Evolutionary conservation across 148 eudicot species (phyloP), one percentile per base, ranked within the genome.

Genomic region (Heliamphora exappendiculata): DNA sequence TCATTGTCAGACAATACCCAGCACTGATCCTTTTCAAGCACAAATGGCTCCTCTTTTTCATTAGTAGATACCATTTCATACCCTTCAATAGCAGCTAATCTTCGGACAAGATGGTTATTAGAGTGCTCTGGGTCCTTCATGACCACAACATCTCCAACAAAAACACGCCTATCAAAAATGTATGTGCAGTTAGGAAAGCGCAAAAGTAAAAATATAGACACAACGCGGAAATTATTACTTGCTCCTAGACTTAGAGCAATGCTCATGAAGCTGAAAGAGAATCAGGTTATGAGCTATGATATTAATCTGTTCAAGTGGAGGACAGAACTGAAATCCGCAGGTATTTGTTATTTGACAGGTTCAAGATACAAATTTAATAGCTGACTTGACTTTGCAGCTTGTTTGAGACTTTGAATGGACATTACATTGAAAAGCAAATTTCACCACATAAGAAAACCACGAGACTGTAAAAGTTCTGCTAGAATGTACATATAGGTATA

Each of bases 1-100:
- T 88, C 91, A 81, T 95, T 95, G 82, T 95, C 98, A 19, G 96
- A 82, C 62, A 92, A 59, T 72, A 92, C 98, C 97, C 98, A 95
- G 79, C 98, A 95, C 79, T 94, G 84, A 78, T 91, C 85, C 79
- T 87, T 82, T 45, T 94, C 90, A 74, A 94, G 93, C 76, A 92
- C 81, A 57, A 94, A 94, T 70, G 98, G 94, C 73, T 92, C 93
- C 36, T 94, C 98, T 72, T 92, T 91, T 78, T 91, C 97, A 79
- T 92, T 94, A 66, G 83, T 90, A 8, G 98, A 92, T 45, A 81
- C 94, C 98, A 95, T 95, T 89, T 92, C 98, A 79, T 86, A 88
- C 22, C 98, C 98, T 84, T 92, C 94, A 50, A 82, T 68, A 16
- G 98, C 98, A 84, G 96, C 96, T 74, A 95, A 79, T 85, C 98